Base-by-base conservation (phyloP, 2,329 filamentous ascomycete genomes). In the Talaromyces islandicus region DNA sequence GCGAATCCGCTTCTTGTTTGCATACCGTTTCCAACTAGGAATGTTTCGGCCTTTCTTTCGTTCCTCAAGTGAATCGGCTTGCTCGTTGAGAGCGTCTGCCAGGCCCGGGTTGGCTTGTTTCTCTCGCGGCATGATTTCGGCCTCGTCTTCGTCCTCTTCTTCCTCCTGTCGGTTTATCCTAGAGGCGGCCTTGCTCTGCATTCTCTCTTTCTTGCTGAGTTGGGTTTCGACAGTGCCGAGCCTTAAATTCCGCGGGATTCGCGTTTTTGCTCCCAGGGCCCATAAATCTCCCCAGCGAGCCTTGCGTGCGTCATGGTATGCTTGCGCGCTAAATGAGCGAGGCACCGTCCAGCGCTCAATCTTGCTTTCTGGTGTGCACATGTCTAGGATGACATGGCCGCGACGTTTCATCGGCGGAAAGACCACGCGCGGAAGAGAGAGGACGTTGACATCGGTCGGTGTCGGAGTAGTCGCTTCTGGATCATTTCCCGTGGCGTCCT, bases 311-410 rank as follows among this genome's bases (percentile, higher is more conserved):
- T 97, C 94, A 67, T 90, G 91, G 77, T 93, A 97, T 0, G 92
- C 92, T 68, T 89, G 86, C 67, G 84, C 87, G 72, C 88, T 88
- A 75, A 88, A 94, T 62, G 87, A 91, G 66, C 87, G 87, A 1
- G 93, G 90, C 0, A 99, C 88, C 0, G 89, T 94, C 94, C 94
- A 99, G 59, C 94, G 90, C 79, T 99, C 93, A 35, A 97, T 86
- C 48, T 84, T 86, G 32, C 90, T 94, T 0, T 85, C 82, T 0
- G 93, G 89, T 0, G 94, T 97, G 80, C 94, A 99, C 2, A 97
- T 73, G 71, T 99, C 94, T 29, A 99, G 79, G 17, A 89, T 91
- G 50, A 97, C 88, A 72, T 99, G 94, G 0, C 92, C 91, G 43
- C 86, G 86, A 25, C 91, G 86, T 78, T 99, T 99, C 62, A 99